Evolutionary conservation across 2,329 filamentous ascomycete genomes (phyloP).

Genomic region (Penicillium janthinellum): DNA sequence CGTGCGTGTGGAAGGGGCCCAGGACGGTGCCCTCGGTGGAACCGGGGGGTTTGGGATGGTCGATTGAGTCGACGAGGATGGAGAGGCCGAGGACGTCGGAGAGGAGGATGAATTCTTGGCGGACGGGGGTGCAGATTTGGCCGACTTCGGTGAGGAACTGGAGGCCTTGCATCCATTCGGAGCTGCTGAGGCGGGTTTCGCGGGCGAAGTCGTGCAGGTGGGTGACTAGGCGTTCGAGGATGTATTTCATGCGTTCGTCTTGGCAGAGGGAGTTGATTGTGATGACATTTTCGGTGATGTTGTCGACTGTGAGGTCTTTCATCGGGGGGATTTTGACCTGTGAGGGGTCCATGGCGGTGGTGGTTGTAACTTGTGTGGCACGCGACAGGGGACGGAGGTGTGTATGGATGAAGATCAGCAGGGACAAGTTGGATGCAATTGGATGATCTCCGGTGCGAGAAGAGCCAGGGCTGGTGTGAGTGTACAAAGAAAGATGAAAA

Average conservation of each 20-base stretch:
- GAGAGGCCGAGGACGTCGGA: constrained; percentile 79
- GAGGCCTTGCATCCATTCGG: constrained; percentile 77
- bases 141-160: constrained; percentile 72
- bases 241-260: constrained; percentile 67
- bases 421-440: background rate
- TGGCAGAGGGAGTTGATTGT: constrained; percentile 71
- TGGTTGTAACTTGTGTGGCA: background rate
- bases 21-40: constrained; percentile 78
- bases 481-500: background rate
- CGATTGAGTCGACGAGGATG: constrained; percentile 77
- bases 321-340: constrained; percentile 49
- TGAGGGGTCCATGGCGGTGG: constrained; percentile 45
- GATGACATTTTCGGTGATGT: constrained; percentile 76
- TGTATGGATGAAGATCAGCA: background rate
- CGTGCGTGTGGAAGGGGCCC: constrained; percentile 81
- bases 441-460: background rate
- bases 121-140: constrained; percentile 71
- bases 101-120: constrained; percentile 82
- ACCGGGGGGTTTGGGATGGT: constrained; percentile 73
- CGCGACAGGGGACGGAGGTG: background rate
- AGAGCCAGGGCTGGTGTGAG: background rate
- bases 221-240: constrained; percentile 71
- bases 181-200: constrained; percentile 73
- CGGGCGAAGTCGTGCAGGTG: constrained; percentile 82
- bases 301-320: constrained; percentile 74